Base-by-base conservation (phyloP, 768 basidiomycete genomes). In the Russula sp. region DNA sequence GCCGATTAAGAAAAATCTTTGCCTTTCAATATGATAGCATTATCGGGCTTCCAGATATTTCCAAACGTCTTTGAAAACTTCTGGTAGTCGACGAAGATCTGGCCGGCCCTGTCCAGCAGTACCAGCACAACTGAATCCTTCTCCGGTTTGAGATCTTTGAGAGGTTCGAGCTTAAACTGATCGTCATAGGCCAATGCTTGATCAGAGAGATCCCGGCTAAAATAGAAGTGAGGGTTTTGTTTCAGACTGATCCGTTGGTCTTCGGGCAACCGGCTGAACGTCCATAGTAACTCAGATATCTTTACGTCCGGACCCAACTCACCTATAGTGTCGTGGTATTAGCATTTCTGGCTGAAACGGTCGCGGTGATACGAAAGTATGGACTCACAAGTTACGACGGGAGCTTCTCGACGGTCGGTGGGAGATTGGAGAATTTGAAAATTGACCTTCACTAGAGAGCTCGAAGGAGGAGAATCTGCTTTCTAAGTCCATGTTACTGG, bases 81-180 rank as follows among this genome's bases (percentile, higher is more conserved):
- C n/a, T 55, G 35, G 41, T 63, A 59, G 35, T 63, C 62, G 52
- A 63, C 53, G n/a, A 59, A 63, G 34, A 63, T 63, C 34, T 63
- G 62, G n/a, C 62, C 62, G 10, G 51, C 47, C 41, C 62, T 29
- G 22, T 63, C 62, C 16, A 59, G 47, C 2, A 63, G 58, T 48
- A 63, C 57, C 34, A 63, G 22, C 13, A 63, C 58, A 38, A 59
- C 52, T 2, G 34, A 63, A 38, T 55, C 58, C 52, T 63, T 59
- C 52, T 55, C 46, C 5, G 52, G 61, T 58, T 34, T 58, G 39
- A 63, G 61, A 20, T 63, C 61, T 48, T 54, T 58, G 34, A 63
- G 51, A 7, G 61, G 61, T 49, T 63, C 46, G 46, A 63, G 52
- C 38, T 36, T 58, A 39, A 63, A 63, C 13, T 43, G n/a, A 16